Conservation (phyloP, 2,329 filamentous ascomycete genomes). For the Aspergillus ochraceus region DNA sequence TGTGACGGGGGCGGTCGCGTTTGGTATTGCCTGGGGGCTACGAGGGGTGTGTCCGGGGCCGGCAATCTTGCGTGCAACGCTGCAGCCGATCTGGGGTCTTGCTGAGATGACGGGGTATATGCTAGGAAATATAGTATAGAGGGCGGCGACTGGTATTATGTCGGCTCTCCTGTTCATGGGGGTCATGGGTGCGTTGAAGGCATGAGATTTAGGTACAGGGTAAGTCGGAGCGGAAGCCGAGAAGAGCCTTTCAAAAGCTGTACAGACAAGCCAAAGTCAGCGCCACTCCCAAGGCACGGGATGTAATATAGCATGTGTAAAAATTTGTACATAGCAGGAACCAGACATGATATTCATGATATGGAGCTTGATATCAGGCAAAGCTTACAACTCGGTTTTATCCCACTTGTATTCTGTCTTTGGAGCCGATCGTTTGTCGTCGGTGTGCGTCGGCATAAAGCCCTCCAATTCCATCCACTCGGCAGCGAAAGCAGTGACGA, state of each 20-base stretch:
- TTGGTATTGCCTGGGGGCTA: slow-evolving; percentile 55
- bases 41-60: slow-evolving; percentile 55
- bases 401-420: slow-evolving; percentile 11
- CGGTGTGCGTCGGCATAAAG: slow-evolving; percentile 35
- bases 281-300: slow-evolving; percentile 3
- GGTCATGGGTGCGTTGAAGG: neutral
- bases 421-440: slow-evolving; percentile 12
- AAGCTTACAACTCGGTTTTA: slow-evolving; percentile 46
- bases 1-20: slow-evolving; percentile 47
- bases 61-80: slow-evolving; percentile 46
- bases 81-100: slow-evolving; percentile 51
- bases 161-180: neutral
- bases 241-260: slow-evolving; percentile 16
- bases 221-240: neutral
- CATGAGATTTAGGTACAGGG: neutral
- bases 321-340: slow-evolving; percentile 4
- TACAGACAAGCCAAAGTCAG: slow-evolving; percentile 14
- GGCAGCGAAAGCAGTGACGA: slow-evolving; percentile 78
- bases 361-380: slow-evolving; percentile 15
- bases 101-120: slow-evolving; percentile 50
- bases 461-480: slow-evolving; percentile 89
- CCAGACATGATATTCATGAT: neutral
- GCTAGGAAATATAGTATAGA: slow-evolving; percentile 39
- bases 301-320: slow-evolving; percentile 3
- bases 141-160: neutral